These are phyloP conservation scores for Solanum rostratum DNA, from an alignment of 257 asterid species.

Conservation along the genomic window DNA sequence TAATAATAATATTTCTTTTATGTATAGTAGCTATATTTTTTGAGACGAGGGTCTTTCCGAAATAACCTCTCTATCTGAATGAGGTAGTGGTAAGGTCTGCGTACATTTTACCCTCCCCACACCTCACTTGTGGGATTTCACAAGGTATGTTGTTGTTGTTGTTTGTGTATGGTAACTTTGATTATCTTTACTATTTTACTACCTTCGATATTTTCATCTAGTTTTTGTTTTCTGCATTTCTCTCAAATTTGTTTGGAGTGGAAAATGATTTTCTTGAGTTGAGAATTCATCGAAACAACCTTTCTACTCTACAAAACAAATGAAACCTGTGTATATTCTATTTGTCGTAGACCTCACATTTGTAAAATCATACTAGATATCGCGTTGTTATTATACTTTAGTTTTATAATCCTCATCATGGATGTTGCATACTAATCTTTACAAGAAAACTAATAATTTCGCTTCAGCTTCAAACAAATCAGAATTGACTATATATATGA, in stretches of 20 bases:
- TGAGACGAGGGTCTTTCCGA: too few species aligned
- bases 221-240: not conserved
- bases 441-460: not conserved
- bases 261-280: not conserved
- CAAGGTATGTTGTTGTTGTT: not conserved
- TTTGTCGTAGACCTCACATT: not conserved
- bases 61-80: too few species aligned
- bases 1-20: too few species aligned
- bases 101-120: too few species aligned
- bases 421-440: not conserved
- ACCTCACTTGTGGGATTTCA: too few species aligned
- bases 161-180: too few species aligned
- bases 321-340: not conserved
- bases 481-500: not conserved
- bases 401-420: not conserved
- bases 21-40: too few species aligned
- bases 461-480: not conserved
- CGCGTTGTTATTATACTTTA: not conserved
- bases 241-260: not conserved
- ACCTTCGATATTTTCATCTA: not conserved
- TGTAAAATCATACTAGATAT: not conserved
- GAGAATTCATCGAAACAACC: not conserved
- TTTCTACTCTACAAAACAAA: fast-evolving
- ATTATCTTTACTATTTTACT: not conserved
- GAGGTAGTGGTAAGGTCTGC: too few species aligned